Base-by-base conservation (phyloP, 768 basidiomycete species). In the Mycena latifolia region DNA sequence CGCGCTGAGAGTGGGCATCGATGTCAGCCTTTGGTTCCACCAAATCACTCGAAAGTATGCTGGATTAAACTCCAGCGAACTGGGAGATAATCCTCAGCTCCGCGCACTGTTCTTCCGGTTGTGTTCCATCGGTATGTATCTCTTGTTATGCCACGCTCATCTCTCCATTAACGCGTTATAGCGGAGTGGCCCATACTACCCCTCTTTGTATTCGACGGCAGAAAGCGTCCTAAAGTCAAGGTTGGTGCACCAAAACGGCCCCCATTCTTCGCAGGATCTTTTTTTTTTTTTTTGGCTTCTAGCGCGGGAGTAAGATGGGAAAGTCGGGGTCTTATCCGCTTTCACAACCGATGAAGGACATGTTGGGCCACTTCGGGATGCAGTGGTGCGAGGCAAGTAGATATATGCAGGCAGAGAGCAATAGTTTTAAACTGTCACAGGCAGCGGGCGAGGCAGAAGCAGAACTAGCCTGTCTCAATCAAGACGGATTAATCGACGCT, bases 31-130 rank as follows among this genome's bases (percentile, higher is more conserved):
- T 60, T 92, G 91, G 91, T 91, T 92, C 72, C 92, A 90, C 65
- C 93, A 94, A 66, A 89, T 88, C 5, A 84, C 29, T 17, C 28
- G 29, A 24, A 52, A 61, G 25, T 29, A 41, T 18, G 25, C 35
- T 28, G 48, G 90, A 28, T 86, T 90, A 66, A 89, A 89, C 25
- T 31, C 17, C 31, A 81, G 77, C 58, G 90, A 43, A n/a, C 20
- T 92, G 70, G 94, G 94, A 20, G 92, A 94, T 75, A 95, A 95
- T 65, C 94, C 94, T 10, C 92, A 93, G 59, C 82, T 95, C 10
- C 82, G 94, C 27, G 95, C 93, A 0, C 80, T 92, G 8, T 92
- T 91, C 77, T 92, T 89, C 76, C 88, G 88, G 28, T 37, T 88
- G 85, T 69, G 81, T 80, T n/a, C 78, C 79, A 37, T 83, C 88